phyloP scores from a whole-genome alignment of 2,329 filamentous ascomycete species.

The Sarocladium strictum region DNA sequence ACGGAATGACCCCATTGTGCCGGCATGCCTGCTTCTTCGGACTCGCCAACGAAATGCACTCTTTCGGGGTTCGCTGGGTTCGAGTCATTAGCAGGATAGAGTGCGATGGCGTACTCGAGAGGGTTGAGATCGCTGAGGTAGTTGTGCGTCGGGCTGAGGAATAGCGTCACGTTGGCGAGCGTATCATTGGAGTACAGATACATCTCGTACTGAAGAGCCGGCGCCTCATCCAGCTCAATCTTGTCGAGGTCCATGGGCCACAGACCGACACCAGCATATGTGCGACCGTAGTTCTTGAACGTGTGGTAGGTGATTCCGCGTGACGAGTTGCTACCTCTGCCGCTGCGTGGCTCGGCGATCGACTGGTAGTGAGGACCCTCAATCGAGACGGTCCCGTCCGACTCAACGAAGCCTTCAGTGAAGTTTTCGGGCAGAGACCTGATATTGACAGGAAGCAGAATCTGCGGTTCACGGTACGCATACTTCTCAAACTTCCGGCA shows the following conservation, averaged over 20 bases:
- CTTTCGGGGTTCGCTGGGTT: constrained; percentile 24
- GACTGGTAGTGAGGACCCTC: constrained; percentile 47
- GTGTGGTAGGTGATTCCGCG: constrained; percentile 41
- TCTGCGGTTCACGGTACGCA: constrained; percentile 31
- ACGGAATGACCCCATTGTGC: constrained; percentile 37
- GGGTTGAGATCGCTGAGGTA: constrained; percentile 43
- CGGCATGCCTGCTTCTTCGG: constrained; percentile 34
- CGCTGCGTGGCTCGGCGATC: constrained; percentile 20
- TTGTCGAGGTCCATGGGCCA: constrained; percentile 45
- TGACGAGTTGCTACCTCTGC: constrained; percentile 16
- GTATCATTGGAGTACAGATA: constrained; percentile 52
- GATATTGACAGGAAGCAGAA: constrained; percentile 50
- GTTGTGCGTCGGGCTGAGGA: constrained; percentile 47
- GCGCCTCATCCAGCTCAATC: constrained; percentile 40
- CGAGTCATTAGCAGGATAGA: constrained; percentile 33
- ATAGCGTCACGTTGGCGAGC: constrained; percentile 37
- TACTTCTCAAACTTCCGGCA: constrained; percentile 39
- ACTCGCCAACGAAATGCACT: constrained; percentile 34
- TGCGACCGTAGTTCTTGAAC: constrained; percentile 51
- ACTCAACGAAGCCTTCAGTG: constrained; percentile 54
- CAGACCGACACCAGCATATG: constrained; percentile 50
- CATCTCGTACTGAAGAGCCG: constrained; percentile 54
- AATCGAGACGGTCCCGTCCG: constrained; percentile 50
- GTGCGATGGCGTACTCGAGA: constrained; percentile 43
- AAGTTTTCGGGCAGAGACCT: constrained; percentile 44